Evolutionary conservation across 2,329 filamentous ascomycete species (phyloP), one percentile per base, ranked within the genome.

Genomic region (Aspergillus sp.): DNA sequence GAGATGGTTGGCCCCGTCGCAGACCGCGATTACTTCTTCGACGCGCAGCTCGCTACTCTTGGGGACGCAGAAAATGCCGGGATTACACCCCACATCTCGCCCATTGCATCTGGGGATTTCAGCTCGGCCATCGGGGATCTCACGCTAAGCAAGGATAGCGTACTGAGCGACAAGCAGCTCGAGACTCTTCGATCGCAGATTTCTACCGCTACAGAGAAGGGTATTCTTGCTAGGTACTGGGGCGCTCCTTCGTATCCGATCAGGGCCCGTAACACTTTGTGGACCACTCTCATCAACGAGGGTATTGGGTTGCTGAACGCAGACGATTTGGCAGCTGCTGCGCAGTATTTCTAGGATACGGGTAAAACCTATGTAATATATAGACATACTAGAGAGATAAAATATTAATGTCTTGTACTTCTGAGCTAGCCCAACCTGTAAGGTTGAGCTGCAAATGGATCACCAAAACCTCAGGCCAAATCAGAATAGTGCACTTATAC

Each of bases 301-400:
- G 85, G 84, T 0, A 83, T 85, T n/a, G 81, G 81, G 57, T 67
- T 89, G 56, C 64, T 89, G 50, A 88, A 88, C 69, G 85, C 83
- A 0, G 86, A 89, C 77, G 85, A 89, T 72, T 62, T 88, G 50
- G 75, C 80, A 59, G 85, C 71, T 18, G 80, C 75, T 15, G 78
- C 80, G 17, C 75, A 71, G 20, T 63, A 67, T 45, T 74, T 74
- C 26, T 74, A 57, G 61, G 18, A 7, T 11, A 41, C 22, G 9
- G n/a, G 26, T 6, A 18, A 18, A 9, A 20, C 9, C 17, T 26
- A 24, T 52, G 26, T 52, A 45, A 47, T 41, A 39, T 44, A 39
- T 43, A 39, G 32, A 38, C 26, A 30, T 30, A 30, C 26, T 30
- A 30, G 8, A 48, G 22, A 42, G 15, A 43, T 26, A 32, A 17